Percentiles rank a stretch among this genome's conserved stretches.
Evolutionary conservation across 2,329 filamentous ascomycete species (phyloP).

Genomic region (Aspergillus fructus): DNA sequence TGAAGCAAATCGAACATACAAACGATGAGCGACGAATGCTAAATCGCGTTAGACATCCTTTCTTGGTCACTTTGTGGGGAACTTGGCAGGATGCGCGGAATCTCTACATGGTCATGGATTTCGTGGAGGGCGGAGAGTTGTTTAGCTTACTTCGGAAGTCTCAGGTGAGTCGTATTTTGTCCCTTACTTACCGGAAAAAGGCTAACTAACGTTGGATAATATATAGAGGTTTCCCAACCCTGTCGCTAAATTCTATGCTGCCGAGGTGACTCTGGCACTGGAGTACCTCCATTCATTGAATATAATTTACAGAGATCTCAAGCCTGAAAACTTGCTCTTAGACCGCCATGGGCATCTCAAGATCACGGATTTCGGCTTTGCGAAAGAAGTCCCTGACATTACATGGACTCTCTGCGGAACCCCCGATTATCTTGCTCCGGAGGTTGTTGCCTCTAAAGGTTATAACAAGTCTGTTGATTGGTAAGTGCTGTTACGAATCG

Average conservation of each 20-base stretch:
- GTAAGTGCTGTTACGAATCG: slow-evolving; percentile 55
- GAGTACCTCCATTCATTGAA: slow-evolving; percentile 94
- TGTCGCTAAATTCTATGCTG: slow-evolving; percentile 98
- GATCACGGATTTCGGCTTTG: slow-evolving; percentile 98
- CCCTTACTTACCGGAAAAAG: not conserved
- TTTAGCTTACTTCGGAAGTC: slow-evolving; percentile 95
- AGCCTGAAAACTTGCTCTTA: slow-evolving; percentile 88
- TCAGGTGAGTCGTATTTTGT: slow-evolving; percentile 57
- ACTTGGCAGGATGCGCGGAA: slow-evolving; percentile 96
- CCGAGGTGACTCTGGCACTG: slow-evolving; percentile 90
- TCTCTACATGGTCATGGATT: slow-evolving; percentile 99
- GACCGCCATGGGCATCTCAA: slow-evolving; percentile 93
- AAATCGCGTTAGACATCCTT: slow-evolving; percentile 94
- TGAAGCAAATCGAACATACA: slow-evolving; percentile 99
- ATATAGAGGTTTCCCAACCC: slow-evolving; percentile 92
- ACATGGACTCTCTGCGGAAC: slow-evolving; percentile 99
- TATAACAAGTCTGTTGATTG: slow-evolving; percentile 99
- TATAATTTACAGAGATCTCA: slow-evolving; percentile 97
- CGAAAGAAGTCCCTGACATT: slow-evolving; percentile 96
- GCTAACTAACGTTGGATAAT: not conserved
- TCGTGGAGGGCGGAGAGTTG: slow-evolving; percentile 95
- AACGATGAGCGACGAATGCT: slow-evolving; percentile 97
- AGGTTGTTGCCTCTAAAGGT: slow-evolving; percentile 98
- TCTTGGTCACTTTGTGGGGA: slow-evolving; percentile 96
- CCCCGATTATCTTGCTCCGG: slow-evolving; percentile 93